Evolutionary conservation across 2,329 filamentous ascomycete species (phyloP), one percentile per base, ranked within the genome.

Genomic region (Fusarium longipes): DNA sequence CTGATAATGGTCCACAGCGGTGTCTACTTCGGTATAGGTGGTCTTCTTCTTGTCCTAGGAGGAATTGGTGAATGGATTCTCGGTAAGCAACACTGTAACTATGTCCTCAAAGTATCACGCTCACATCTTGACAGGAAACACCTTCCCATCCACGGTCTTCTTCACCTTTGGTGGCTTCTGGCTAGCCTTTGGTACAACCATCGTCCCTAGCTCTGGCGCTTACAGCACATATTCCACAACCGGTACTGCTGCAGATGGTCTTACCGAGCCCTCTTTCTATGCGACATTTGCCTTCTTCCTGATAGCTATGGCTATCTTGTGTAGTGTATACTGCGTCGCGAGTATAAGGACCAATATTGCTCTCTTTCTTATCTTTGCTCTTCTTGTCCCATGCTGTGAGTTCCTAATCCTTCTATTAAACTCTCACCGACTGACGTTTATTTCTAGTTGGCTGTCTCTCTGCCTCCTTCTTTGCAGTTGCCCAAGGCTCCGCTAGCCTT

Each of bases 321-420:
- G 84, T 74, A 75, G 88, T 43, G 74, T 91, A 58, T 91, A 85
- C 77, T 77, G 89, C 38, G 80, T 92, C 70, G 88, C 87, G 72
- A 83, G 87, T 9, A 79, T 91, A 11, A 86, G 89, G 29, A 91
- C 89, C 18, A 92, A 92, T 70, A 50, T 90, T 8, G 79, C 86
- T 68, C 12, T 61, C 6, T 54, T 90, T 90, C 75, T 82, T 87
- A 63, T 66, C 84, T 30, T 89, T 91, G 71, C 91, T 90, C 77
- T 81, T 0, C 82, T 92, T 2, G 75, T 86, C 12, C 70, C 75
- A 17, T 69, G 63, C 63, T 76, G 75, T 76, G 68, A 72, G 75
- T 57, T 20, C 2, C 8, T 8, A 6, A 8, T 2, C 1, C 6
- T 15, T n/a, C 3, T 3, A 3, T 22, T 11, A 0, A 5, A 3